Conservation (phyloP, 2,329 filamentous ascomycete genomes). For the Aspergillus awamori region DNA sequence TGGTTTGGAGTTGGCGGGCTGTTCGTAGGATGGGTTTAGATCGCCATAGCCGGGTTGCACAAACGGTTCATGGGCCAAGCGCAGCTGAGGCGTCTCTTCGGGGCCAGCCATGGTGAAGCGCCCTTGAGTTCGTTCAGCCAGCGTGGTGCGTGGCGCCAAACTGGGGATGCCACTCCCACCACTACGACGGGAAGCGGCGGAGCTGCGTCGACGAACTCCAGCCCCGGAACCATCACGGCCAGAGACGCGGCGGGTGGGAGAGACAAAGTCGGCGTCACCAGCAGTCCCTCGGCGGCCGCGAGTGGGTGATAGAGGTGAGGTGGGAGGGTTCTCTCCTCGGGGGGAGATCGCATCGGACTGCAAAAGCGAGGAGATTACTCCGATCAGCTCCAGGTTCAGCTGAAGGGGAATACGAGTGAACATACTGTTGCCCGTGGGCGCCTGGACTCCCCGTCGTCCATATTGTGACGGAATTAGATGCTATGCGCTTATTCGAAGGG, state of each 20-base stretch:
- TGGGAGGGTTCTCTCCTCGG: conserved; percentile 3
- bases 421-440: conserved; percentile 20
- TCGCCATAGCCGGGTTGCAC: conserved; percentile 58
- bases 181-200: conserved; percentile 23
- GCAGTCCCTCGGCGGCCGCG: conserved; percentile 8
- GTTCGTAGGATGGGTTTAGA: conserved; percentile 59
- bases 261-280: conserved; percentile 17
- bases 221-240: conserved; percentile 6
- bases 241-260: conserved; percentile 16
- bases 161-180: conserved; percentile 27
- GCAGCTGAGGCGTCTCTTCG: conserved; percentile 35
- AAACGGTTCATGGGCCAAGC: conserved; percentile 46
- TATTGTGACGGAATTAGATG: not conserved
- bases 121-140: conserved; percentile 34
- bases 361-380: not conserved
- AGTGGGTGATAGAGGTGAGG: conserved; percentile 13
- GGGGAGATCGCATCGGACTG: conserved; percentile 17
- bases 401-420: not conserved
- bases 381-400: not conserved
- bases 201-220: conserved; percentile 27
- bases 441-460: not conserved
- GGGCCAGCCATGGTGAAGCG: conserved; percentile 38
- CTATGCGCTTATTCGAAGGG: not conserved
- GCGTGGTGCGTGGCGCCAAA: conserved; percentile 28
- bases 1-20: conserved; percentile 52